Base-by-base conservation (phyloP, 2,329 filamentous ascomycete species). In the Sporothrix phasma region DNA sequence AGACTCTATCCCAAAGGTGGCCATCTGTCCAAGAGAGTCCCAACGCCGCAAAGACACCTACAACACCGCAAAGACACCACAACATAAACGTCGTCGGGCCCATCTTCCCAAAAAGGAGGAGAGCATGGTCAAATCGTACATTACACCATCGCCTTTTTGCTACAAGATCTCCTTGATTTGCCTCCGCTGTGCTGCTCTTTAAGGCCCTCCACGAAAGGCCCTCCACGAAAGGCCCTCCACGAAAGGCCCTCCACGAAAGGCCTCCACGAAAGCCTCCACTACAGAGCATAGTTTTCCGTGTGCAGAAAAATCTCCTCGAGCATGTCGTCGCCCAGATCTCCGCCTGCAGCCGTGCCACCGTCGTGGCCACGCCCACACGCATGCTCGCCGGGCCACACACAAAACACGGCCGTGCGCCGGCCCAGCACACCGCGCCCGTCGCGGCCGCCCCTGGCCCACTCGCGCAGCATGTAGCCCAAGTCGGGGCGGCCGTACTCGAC, bases 261-360 rank as follows among this genome's bases (percentile, higher is more conserved):
- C n/a, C 8, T 15, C 11, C 3, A n/a, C 43, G 37, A n/a, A 3
- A 4, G 19, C n/a, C 19, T 15, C 51, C 34, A 37, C 13, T 51
- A 96, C 67, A 96, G 80, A 61, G 92, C 90, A 77, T 96, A 97
- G 74, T 97, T 97, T 80, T 97, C 93, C 3, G 92, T 90, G 78
- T 97, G 93, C 74, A 97, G 76, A 74, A 92, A 97, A 63, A 97
- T 89, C 81, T 97, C 93, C 72, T 97, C 92, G 54, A 88, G 83
- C 70, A 83, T 82, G 39, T 87, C 84, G 69, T 91, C 87, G 5
- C 83, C 88, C 90, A 92, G 59, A 97, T 92, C 74, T 88, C 85
- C 29, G 84, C 84, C 80, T 97, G 93, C 70, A 97, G 77, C 65
- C 83, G 79, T 2, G 93, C 93, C 26, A 96, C 90, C 0, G 90